Base-by-base conservation (phyloP, 306 rosid genomes). In the Delonix regia region DNA sequence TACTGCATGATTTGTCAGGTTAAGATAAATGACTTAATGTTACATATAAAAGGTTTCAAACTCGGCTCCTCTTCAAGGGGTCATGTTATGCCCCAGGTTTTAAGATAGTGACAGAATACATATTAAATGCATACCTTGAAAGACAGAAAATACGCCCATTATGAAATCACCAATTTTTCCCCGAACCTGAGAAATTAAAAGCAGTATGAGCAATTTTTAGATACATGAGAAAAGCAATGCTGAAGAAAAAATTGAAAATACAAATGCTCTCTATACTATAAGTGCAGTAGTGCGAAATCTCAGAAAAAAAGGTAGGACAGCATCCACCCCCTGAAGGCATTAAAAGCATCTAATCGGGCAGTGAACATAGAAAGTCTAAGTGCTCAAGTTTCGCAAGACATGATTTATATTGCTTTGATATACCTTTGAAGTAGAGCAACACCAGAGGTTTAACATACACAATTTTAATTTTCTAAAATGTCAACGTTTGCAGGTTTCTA, bases 131-230 rank as follows among this genome's bases (percentile, higher is more conserved):
- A 36, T 90, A 93, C 98, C 96, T 88, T 93, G 96, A 82, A 93
- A 93, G 80, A 93, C 98, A 74, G 87, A 51, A 81, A 89, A 89
- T 53, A 86, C 94, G 5, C 89, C 96, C 74, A 82, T 82, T 77
- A 93, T 80, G 87, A 88, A 90, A 75, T 88, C 80, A 0, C 93
- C 91, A 77, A 90, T 90, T 86, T 79, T 86, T 7, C 89, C 91
- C 75, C 96, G 90, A 74, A 89, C 86, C 98, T 89, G 81, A 28
- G 66, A 55, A 42, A 80, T 73, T 44, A 71, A 25, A 67, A 38
- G 72, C 27, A 76, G 27, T 63, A 57, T 83, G 67, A 82, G 82
- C 69, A 71, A 47, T 87, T 57, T 38, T n/a, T 33, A 74, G 21
- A 34, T 1, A 68, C 71, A 79, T 22, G 28, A 49, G 15, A 28